Evolutionary conservation across 2,329 filamentous ascomycete species (phyloP), one percentile per base, ranked within the genome.

Genomic region (Monilinia aucupariae): DNA sequence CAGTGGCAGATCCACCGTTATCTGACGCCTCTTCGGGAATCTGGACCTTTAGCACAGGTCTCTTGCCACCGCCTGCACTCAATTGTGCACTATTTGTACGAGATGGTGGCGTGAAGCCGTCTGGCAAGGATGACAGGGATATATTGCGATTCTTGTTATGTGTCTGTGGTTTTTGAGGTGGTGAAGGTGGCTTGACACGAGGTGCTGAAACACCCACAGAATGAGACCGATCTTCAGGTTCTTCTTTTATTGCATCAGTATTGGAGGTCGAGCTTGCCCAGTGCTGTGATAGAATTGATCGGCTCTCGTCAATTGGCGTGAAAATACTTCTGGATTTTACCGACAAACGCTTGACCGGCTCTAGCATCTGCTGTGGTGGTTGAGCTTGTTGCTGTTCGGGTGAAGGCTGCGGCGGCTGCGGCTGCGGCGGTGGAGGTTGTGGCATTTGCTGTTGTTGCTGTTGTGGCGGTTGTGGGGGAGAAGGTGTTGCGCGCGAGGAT

Each of bases 21-120:
- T 96, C 91, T 12, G 91, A 96, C 48, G 87, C 86, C 71, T 96
- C 94, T 68, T 92, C 93, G 0, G 94, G 94, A 71, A 99, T 99
- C 73, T 97, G 92, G 5, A 99, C 91, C 70, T 91, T 96, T 53
- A 99, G 80, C 60, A 91, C 85, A 3, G 94, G 94, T 61, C 92
- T 84, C 71, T 90, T 86, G 10, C 85, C 85, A 62, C 84, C 85
- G 13, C 65, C 81, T 77, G 34, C 62, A 37, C 62, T 64, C 30
- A 84, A 78, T 68, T 88, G 85, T 64, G 89, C 78, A 67, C 90
- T 96, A 72, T 90, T 92, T n/a, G 89, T 86, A 45, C 91, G 83
- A 25, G 87, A 87, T 0, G 91, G 90, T 8, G 90, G 88, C 12
- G 85, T 84, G 67, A 91, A 84, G 0, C 78, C 84, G 45, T 91